These are phyloP conservation scores for Cercospora nicotianae DNA, from an alignment of 2,329 filamentous ascomycete species.

Conservation along the genomic window DNA sequence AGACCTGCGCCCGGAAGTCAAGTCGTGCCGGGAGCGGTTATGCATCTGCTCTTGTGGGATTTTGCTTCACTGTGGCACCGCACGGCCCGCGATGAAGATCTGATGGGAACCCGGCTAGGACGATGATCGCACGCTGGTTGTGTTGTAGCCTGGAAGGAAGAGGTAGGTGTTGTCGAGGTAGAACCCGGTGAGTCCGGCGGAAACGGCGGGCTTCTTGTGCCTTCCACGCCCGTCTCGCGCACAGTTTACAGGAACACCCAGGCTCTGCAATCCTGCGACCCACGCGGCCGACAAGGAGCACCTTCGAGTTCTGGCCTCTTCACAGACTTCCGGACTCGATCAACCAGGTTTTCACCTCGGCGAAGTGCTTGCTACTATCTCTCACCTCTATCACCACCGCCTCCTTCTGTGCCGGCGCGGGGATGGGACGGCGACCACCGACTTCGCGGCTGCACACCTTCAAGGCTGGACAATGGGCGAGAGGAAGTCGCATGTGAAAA, in stretches of 20 bases:
- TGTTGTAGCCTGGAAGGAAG: neutral
- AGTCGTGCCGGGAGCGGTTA: neutral
- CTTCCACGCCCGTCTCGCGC: neutral
- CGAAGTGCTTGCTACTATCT: neutral
- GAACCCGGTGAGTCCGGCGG: neutral
- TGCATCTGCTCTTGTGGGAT: neutral
- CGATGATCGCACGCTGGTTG: neutral
- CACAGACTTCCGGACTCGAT: neutral
- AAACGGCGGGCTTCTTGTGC: neutral
- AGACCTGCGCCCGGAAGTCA: neutral
- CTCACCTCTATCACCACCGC: neutral
- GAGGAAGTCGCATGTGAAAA: slow-evolving; percentile 31
- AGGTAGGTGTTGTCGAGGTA: neutral
- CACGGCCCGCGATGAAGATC: neutral
- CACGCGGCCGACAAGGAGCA: neutral
- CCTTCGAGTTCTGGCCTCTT: neutral
- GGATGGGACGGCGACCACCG: neutral
- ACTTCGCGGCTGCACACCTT: neutral
- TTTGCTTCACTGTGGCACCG: neutral
- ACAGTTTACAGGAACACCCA: neutral
- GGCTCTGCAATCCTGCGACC: neutral
- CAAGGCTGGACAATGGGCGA: slow-evolving; percentile 13
- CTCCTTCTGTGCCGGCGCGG: neutral
- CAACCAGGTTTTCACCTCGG: neutral
- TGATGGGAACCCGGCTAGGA: neutral